These are phyloP conservation scores for Gossypium bickii DNA, from an alignment of 345 rosid species.

Conservation along the genomic window DNA sequence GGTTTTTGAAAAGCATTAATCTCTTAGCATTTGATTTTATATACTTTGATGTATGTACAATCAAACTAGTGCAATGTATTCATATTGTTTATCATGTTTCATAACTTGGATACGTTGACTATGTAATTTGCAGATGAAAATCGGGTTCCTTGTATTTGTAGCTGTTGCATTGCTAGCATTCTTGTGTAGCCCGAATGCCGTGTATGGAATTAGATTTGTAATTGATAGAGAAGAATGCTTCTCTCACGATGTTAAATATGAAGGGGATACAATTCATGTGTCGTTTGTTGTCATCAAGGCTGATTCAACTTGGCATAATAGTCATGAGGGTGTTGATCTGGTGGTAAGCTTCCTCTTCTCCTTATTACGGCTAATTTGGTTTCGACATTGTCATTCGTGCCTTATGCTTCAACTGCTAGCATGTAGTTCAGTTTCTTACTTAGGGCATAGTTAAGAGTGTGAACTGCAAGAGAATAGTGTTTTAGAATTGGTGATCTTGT, in stretches of 20 bases:
- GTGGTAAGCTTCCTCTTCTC: slow-evolving; percentile 40
- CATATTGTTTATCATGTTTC: neutral
- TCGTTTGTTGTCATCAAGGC: slow-evolving; percentile 62
- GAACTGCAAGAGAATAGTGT: neutral
- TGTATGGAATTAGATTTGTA: slow-evolving; percentile 50
- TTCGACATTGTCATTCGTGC: neutral
- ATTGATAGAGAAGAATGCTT: slow-evolving; percentile 67
- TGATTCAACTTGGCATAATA: slow-evolving; percentile 52
- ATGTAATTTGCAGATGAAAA: slow-evolving; percentile 37
- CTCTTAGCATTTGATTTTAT: neutral
- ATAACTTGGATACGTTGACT: neutral
- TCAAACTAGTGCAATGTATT: neutral
- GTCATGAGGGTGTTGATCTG: slow-evolving; percentile 54
- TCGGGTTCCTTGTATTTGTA: slow-evolving; percentile 20
- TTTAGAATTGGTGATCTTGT: neutral
- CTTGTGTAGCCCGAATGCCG: slow-evolving; percentile 24
- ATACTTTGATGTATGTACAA: neutral
- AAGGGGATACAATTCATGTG: slow-evolving; percentile 53
- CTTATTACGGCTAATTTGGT: neutral
- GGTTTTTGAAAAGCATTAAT: neutral
- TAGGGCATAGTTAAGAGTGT: neutral
- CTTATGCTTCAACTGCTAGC: neutral
- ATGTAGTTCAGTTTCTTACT: neutral
- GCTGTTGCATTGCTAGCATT: slow-evolving; percentile 32
- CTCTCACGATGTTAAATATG: slow-evolving; percentile 57